Base-by-base conservation (phyloP, 345 rosid species). In the Euphorbia lathyris region DNA sequence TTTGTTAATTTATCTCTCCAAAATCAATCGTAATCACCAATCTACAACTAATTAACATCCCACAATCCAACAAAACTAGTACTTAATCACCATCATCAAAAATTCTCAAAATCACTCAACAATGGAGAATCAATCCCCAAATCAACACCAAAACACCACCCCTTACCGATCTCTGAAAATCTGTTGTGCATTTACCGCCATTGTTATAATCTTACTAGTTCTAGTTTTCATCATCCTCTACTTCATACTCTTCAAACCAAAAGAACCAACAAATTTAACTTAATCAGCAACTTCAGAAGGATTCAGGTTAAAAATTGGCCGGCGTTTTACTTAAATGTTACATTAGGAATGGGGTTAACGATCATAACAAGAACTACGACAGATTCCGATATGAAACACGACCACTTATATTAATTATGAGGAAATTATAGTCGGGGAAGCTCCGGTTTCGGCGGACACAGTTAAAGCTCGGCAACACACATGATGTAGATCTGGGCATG, bases 321-420 rank as follows among this genome's bases (percentile, higher is more conserved):
- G 1, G 2, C 0, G 0, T 26, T 51, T 1, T 20, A 48, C 20
- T 34, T 80, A 7, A 73, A 82, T 38, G 0, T 78, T 26, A 76
- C 84, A 1, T 13, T 86, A n/a, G 82, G 74, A 6, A 0, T 78
- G 8, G 40, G 19, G 10, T n/a, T 80, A 58, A 78, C 71, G 0
- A 19, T 83, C 9, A 82, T 9, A 84, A 82, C 47, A 76, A 27
- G 29, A 84, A 82, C 32, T 79, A 82, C 16, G 86, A 85, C 11
- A 66, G 79, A 47, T 84, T 79, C 67, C 56, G 53, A 53, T 77
- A 80, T 58, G 12, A 10, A 32, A 78, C 13, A 58, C 72, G 43
- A 73, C 70, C 4, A 66, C 80, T 9, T 69, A 69, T 30, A 22
- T 86, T 10, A 63, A 16, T 43, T 82, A 86, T 45, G 66, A 36